Evolutionary conservation across 305 asterid genomes (phyloP).

Genomic region (Fraxinus xanthoxyloides): DNA sequence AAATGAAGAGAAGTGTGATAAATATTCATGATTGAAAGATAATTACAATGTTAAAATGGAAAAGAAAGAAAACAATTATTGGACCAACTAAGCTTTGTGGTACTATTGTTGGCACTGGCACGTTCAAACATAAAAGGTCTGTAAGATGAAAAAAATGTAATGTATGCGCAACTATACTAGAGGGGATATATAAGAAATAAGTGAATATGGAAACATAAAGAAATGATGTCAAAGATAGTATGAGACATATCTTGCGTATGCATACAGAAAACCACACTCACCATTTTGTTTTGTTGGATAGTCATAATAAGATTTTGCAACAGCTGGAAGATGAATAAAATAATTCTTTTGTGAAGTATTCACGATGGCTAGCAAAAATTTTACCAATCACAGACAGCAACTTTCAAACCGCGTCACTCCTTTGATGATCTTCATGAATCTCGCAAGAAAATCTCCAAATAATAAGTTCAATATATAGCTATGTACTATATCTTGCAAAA

Average conservation of each 20-base stretch:
- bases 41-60: not conserved
- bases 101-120: not conserved
- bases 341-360: constrained; percentile 88
- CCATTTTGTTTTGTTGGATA: constrained; percentile 30
- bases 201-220: not conserved
- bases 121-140: not conserved
- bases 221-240: not conserved
- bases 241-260: not conserved
- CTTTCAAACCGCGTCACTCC: constrained; percentile 59
- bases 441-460: constrained; percentile 27
- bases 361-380: constrained; percentile 74
- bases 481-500: not conserved
- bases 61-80: not conserved
- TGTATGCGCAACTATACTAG: not conserved
- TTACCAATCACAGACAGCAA: constrained; percentile 66
- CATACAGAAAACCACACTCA: not conserved
- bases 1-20: not conserved
- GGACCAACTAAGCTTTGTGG: not conserved
- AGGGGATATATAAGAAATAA: no score
- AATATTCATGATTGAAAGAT: not conserved
- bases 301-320: constrained; percentile 72
- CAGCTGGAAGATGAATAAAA: constrained; percentile 70
- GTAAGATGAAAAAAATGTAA: not conserved
- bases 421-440: constrained; percentile 79
- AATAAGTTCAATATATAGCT: not conserved